These are phyloP conservation scores for Irpex sp. DNA, from an alignment of 1,284 basidiomycete genomes.

Conservation along the genomic window DNA sequence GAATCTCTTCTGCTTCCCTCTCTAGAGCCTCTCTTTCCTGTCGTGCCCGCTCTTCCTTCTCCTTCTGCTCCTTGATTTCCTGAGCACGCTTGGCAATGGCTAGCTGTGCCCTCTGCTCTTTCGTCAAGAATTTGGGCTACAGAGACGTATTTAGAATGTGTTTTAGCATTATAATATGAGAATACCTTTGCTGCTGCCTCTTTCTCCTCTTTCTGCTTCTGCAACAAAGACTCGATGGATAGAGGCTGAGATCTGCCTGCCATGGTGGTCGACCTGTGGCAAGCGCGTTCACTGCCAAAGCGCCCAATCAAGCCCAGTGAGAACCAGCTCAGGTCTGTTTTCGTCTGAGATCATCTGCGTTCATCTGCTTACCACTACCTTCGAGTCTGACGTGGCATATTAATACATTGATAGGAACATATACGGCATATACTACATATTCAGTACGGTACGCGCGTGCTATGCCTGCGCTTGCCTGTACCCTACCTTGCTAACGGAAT, in stretches of 20 bases:
- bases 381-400: no score
- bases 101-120: slow-evolving; percentile 83
- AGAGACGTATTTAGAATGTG: neutral
- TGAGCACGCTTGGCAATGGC: slow-evolving; percentile 83
- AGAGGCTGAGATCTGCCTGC: slow-evolving; percentile 51
- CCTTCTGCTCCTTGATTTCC: slow-evolving; percentile 70
- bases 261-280: slow-evolving; percentile 28
- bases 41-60: slow-evolving; percentile 53
- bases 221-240: slow-evolving; percentile 82
- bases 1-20: slow-evolving; percentile 66
- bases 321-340: no score
- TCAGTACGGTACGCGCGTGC: no score
- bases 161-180: slow-evolving; percentile 2
- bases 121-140: slow-evolving; percentile 87
- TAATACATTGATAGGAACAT: no score
- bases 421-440: no score
- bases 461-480: no score
- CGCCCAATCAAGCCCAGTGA: neutral
- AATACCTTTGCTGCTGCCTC: slow-evolving; percentile 84
- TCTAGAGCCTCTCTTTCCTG: slow-evolving; percentile 70
- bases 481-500: no score
- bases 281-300: neutral
- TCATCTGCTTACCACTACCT: no score
- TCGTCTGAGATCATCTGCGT: no score
- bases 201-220: slow-evolving; percentile 83